Evolutionary conservation across 805 yeast species (phyloP).

Genomic region (Monosporozyma servazzii): DNA sequence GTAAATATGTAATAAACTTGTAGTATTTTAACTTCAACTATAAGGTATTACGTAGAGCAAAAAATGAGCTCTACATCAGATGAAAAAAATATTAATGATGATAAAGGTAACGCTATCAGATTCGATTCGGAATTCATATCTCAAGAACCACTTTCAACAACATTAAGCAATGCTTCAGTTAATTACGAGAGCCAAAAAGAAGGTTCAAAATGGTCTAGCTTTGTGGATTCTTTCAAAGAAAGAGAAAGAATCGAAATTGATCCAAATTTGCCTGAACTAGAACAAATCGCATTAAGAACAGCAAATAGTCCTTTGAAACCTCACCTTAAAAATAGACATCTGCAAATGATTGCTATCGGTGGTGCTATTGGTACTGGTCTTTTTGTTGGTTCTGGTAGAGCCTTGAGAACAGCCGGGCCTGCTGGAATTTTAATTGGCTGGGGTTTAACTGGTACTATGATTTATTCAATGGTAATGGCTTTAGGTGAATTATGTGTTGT

Average conservation of each 20-base stretch:
- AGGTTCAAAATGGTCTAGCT: conserved; percentile 1
- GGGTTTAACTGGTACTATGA: conserved; percentile 45
- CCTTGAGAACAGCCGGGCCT: conserved; percentile 58
- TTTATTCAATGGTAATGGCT: conserved; percentile 50
- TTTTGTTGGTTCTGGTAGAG: conserved; percentile 61
- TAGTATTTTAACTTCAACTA: neutral
- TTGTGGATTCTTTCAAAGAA: conserved; percentile 32
- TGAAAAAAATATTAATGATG: conserved; percentile 3
- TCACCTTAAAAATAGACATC: conserved; percentile 44
- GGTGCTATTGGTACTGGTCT: conserved; percentile 72
- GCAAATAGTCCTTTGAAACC: conserved; percentile 52
- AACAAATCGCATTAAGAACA: conserved; percentile 36
- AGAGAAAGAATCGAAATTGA: conserved; percentile 42
- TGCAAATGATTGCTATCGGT: conserved; percentile 61
- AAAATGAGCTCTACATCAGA: conserved; percentile 1
- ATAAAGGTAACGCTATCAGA: neutral
- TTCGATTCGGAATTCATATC: conserved; percentile 1
- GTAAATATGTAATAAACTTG: neutral
- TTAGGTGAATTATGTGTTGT: conserved; percentile 55
- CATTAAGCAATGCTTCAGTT: neutral
- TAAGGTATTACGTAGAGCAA: neutral
- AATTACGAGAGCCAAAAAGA: neutral
- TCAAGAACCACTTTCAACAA: conserved; percentile 1
- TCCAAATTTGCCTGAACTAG: conserved; percentile 34
- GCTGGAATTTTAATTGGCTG: conserved; percentile 52